Base-by-base conservation (phyloP, 2,329 filamentous ascomycete species). In the Pseudogymnoascus pannorum region DNA sequence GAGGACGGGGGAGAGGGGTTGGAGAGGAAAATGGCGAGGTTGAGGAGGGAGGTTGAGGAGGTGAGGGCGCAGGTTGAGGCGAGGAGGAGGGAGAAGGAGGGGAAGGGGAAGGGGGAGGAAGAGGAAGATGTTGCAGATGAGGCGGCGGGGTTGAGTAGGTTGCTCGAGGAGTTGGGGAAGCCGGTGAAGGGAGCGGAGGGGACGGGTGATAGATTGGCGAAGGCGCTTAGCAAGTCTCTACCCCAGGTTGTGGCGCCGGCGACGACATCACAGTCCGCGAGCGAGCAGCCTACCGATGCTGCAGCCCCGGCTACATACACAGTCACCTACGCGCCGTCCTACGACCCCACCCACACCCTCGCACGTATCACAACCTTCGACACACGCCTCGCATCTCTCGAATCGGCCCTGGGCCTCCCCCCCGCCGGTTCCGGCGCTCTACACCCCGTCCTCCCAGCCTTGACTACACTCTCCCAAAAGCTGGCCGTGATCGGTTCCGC, bases 311-410 rank as follows among this genome's bases (percentile, higher is more conserved):
- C 82, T 35, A 87, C 82, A 31, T 88, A 87, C 68, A 87, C 83
- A 0, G 76, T 87, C 57, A 86, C 83, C 29, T 87, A 87, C 67
- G 81, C 84, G 31, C 87, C 78, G 48, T 81, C 75, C 58, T 89
- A 86, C 66, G 83, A 87, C 67, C 81, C 87, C 70, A 86, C 79
- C 40, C 87, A 91, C 69, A 84, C 87, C 24, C 79, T 97, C 35
- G 85, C 87, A 33, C 89, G 92, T 73, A 88, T 91, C 5, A 90
- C 92, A 22, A 89, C 94, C 65, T 97, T 99, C 69, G 93, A 97
- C 71, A 82, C 84, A 29, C 85, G 94, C 4, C 83, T 99, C 18
- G 78, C 87, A 2, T 78, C 88, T 29, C 78, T 99, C 57, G 94
- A 99, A 76, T 86, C 86, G 66, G 83, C 87, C 1, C 82, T 99